A percentile compares a stretch with the other conserved stretches of the same genome.
These are phyloP conservation scores for Letharia lupina DNA, from an alignment of 495 filamentous ascomycete species.

Conservation along the genomic window DNA sequence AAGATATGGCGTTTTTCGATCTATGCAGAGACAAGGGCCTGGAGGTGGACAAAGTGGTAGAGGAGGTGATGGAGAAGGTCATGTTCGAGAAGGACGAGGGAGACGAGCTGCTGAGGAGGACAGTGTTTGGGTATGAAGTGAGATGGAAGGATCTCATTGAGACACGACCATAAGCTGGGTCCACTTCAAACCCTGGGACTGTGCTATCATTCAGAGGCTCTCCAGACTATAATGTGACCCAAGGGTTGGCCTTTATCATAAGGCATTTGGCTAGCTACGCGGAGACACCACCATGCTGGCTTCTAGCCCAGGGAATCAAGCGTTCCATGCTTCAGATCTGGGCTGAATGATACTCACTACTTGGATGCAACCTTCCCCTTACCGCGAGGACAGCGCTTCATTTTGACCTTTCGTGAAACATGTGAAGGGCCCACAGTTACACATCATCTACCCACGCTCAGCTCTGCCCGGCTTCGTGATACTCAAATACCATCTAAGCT, in stretches of 20 bases:
- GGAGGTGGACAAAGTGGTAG: conserved; percentile 64
- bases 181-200: background rate
- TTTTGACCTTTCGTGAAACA: background rate
- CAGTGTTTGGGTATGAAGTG: conserved; percentile 73
- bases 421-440: background rate
- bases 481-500: background rate
- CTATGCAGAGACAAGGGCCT: conserved; percentile 60
- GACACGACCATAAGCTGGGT: background rate
- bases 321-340: background rate
- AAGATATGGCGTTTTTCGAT: conserved; percentile 81
- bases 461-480: background rate
- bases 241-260: background rate
- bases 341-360: background rate
- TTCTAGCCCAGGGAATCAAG: background rate
- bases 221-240: background rate
- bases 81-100: conserved; percentile 86
- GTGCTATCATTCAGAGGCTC: background rate
- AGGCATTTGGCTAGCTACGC: background rate
- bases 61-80: conserved; percentile 70
- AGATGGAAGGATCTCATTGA: conserved; percentile 13
- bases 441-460: background rate
- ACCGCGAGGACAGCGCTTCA: background rate
- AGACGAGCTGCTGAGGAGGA: conserved; percentile 65
- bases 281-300: background rate
- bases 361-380: background rate